Evolutionary conservation across 768 basidiomycete genomes (phyloP).

Genomic region (Tulasnella sp.): DNA sequence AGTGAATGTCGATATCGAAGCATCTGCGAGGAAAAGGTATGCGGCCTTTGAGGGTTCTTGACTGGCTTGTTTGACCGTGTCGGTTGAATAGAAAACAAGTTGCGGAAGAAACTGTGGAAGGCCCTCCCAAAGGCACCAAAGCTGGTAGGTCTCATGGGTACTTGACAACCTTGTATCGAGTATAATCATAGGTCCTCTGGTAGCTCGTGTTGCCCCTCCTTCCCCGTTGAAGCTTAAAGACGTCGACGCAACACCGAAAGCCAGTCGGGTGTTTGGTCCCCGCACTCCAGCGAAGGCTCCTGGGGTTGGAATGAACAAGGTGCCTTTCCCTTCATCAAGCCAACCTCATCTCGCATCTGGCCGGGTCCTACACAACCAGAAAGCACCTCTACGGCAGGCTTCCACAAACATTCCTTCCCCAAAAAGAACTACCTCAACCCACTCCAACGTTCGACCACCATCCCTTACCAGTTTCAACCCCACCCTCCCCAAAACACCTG

Average conservation of each 20-base stretch:
- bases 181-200: not conserved
- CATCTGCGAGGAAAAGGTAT: conserved; percentile 16
- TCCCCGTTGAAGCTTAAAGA: conserved; percentile 4
- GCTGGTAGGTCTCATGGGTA: not conserved
- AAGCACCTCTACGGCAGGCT: too few species aligned
- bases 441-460: conserved; percentile 7
- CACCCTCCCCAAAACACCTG: conserved; percentile 24
- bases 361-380: too few species aligned
- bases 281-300: too few species aligned
- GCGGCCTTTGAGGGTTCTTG: not conserved
- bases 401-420: not conserved
- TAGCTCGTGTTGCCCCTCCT: conserved; percentile 7
- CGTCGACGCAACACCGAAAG: not conserved
- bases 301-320: not conserved
- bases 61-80: not conserved
- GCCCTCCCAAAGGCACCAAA: conserved; percentile 5
- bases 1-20: conserved; percentile 13
- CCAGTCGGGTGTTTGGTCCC: too few species aligned
- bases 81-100: conserved; percentile 6
- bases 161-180: too few species aligned
- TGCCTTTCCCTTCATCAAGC: not conserved
- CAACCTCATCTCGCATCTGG: not conserved
- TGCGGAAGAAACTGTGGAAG: not conserved
- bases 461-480: conserved; percentile 23
- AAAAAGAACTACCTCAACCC: not conserved